Evolutionary conservation across 2,329 filamentous ascomycete species (phyloP), one percentile per base, ranked within the genome.

Genomic region (Nemania serpens): DNA sequence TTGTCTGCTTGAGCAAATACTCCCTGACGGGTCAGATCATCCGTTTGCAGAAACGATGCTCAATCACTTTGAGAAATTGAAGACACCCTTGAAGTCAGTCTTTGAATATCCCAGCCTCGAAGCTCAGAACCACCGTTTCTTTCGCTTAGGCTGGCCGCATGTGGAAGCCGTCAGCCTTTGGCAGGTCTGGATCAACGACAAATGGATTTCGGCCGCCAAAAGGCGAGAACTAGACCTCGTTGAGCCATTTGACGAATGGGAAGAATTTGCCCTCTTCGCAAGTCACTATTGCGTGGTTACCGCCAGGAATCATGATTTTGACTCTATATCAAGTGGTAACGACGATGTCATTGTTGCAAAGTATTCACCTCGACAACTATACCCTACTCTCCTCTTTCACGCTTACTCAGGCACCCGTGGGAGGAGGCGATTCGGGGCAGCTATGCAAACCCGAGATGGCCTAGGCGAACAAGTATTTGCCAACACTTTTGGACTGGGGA

Each of bases 181-280:
- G 91, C 84, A 92, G 57, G 79, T 93, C 1, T 97, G 93, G 93
- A 86, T 83, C 11, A 86, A 90, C 66, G 79, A 86, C 13, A 71
- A 77, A 2, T 93, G 93, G 73, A 76, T 96, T 18, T 80, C 79
- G 5, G 70, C 81, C 1, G 75, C 81, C 1, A 82, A 91, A 63
- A 84, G 91, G 64, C 77, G 73, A 37, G 77, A 77, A 11, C 76
- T 97, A 13, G 89, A 97, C 68, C 71, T 77, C 0, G 75, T 93
- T 15, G 94, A 97, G 71, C 87, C 89, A 0, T 97, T 98, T 71
- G 94, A 98, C 74, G 93, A 97, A 75, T 97, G 92, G 92, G 94
- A 98, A 75, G 94, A 97, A 70, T 93, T 97, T 71, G 88, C 90
- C 2, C 79, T 97, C 0, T 97, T 96, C 74, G 87, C 85, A 2